These are phyloP conservation scores for Fusarium chlamydosporum DNA, from an alignment of 2,329 filamentous ascomycete genomes.

Conservation along the genomic window DNA sequence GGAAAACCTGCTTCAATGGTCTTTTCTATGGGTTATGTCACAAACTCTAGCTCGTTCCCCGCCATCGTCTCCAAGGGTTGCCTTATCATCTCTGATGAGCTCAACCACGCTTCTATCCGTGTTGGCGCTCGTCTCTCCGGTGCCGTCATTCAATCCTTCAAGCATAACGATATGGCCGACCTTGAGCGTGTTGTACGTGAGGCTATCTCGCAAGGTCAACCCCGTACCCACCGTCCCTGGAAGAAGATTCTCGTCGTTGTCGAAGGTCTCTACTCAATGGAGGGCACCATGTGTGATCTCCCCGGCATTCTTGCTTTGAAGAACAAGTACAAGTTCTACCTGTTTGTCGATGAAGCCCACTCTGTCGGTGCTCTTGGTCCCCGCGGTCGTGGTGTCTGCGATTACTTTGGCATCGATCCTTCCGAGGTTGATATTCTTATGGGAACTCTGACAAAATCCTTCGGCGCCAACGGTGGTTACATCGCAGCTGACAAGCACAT, in stretches of 20 bases:
- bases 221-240: slow-evolving; percentile 98
- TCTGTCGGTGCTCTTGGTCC: slow-evolving; percentile 94
- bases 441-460: slow-evolving; percentile 98
- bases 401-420: slow-evolving; percentile 95
- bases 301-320: slow-evolving; percentile 89
- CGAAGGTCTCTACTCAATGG: slow-evolving; percentile 98
- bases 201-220: slow-evolving; percentile 95
- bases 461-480: slow-evolving; percentile 97
- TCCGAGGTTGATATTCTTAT: slow-evolving; percentile 93
- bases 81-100: slow-evolving; percentile 94
- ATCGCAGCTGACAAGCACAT: slow-evolving; percentile 89
- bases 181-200: slow-evolving; percentile 90
- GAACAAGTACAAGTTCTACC: slow-evolving; percentile 95
- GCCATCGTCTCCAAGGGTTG: slow-evolving; percentile 93
- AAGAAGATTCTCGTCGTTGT: slow-evolving; percentile 98
- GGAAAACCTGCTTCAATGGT: slow-evolving; percentile 96
- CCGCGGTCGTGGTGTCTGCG: slow-evolving; percentile 90
- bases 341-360: slow-evolving; percentile 97
- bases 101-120: slow-evolving; percentile 98
- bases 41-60: slow-evolving; percentile 93
- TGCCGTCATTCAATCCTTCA: slow-evolving; percentile 95
- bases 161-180: slow-evolving; percentile 94
- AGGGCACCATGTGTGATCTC: slow-evolving; percentile 98
- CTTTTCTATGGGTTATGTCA: slow-evolving; percentile 99
- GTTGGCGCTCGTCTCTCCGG: slow-evolving; percentile 94